Evolutionary conservation across 225 moss, liverwort and hornwort genomes (phyloP).

Genomic region (Anthoceros angustus): DNA sequence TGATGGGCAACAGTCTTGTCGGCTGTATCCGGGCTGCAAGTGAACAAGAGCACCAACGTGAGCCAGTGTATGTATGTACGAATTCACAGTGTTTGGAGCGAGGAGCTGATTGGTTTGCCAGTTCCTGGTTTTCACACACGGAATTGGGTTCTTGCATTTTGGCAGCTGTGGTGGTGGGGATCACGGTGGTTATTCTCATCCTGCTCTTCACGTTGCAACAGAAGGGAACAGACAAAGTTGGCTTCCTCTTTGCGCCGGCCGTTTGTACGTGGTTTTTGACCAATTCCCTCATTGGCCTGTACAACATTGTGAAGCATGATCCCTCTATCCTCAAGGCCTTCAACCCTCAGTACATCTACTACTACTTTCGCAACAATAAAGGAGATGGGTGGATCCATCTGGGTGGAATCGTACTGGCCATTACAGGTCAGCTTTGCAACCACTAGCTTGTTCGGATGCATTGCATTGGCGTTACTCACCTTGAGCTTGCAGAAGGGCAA

Average conservation of each 20-base stretch:
- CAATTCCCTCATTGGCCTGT: constrained; percentile 48
- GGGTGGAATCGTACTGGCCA: constrained; percentile 65
- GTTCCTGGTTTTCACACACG: neutral
- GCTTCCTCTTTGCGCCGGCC: constrained; percentile 46
- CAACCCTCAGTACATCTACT: constrained; percentile 55
- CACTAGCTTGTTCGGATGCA: neutral
- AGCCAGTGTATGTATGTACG: neutral
- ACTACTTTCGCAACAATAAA: constrained; percentile 37
- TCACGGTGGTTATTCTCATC: constrained; percentile 40
- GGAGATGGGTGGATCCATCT: constrained; percentile 48
- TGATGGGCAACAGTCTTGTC: constrained; percentile 31
- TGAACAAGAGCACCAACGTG: constrained; percentile 10
- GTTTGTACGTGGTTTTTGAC: constrained; percentile 38
- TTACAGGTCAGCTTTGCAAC: constrained; percentile 31
- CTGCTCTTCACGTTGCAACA: constrained; percentile 46
- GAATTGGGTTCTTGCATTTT: neutral
- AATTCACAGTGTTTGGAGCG: neutral
- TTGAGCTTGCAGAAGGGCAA: neutral
- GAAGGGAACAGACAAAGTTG: constrained; percentile 59
- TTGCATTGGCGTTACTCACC: too few relatives aligned
- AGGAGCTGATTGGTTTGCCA: neutral
- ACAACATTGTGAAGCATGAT: constrained; percentile 45
- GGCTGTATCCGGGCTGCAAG: constrained; percentile 33
- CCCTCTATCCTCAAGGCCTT: constrained; percentile 56
- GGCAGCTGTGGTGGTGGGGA: constrained; percentile 43